phyloP scores from a whole-genome alignment of 257 asterid species.

The Plantago major region DNA sequence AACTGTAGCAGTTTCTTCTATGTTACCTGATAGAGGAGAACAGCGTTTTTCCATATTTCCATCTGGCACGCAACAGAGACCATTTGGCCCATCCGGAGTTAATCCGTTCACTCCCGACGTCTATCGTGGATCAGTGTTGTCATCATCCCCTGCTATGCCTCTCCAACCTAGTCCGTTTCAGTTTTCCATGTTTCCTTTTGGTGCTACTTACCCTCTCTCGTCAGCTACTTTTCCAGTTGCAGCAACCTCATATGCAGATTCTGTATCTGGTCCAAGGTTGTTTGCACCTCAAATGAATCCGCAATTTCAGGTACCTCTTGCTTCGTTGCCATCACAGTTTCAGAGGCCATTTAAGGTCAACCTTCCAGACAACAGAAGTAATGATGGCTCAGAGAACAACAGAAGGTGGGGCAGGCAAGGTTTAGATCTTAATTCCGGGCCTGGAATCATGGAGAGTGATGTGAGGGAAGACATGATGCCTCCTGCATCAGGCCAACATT shows the following conservation, averaged over 20 bases:
- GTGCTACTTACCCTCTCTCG: conserved; percentile 31
- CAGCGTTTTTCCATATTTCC: conserved; percentile 24
- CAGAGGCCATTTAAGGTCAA: conserved; percentile 48
- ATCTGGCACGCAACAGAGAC: conserved; percentile 35
- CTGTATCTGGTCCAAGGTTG: conserved; percentile 43
- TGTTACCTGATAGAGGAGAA: conserved; percentile 43
- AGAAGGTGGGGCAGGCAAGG: conserved; percentile 63
- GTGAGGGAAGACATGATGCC: conserved; percentile 38
- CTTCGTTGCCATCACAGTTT: conserved; percentile 44
- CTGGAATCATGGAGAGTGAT: conserved; percentile 48
- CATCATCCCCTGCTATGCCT: conserved; percentile 43
- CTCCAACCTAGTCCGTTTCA: conserved; percentile 36
- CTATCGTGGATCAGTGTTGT: conserved; percentile 35
- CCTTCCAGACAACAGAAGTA: conserved; percentile 29
- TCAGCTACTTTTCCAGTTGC: conserved; percentile 30
- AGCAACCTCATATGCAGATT: conserved; percentile 27
- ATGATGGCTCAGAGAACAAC: conserved; percentile 32
- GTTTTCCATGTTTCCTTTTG: conserved; percentile 38
- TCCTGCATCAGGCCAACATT: conserved; percentile 34
- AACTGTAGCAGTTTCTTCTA: conserved; percentile 27
- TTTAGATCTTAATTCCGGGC: conserved; percentile 70
- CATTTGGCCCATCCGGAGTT: conserved; percentile 28
- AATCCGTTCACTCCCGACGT: conserved; percentile 29
- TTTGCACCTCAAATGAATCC: conserved; percentile 37
- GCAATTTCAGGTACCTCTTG: conserved; percentile 44